Percentiles rank a stretch among this genome's conserved stretches.
Conservation (phyloP, 164 flowering plant species). For the Nymphaea thermarum region DNA sequence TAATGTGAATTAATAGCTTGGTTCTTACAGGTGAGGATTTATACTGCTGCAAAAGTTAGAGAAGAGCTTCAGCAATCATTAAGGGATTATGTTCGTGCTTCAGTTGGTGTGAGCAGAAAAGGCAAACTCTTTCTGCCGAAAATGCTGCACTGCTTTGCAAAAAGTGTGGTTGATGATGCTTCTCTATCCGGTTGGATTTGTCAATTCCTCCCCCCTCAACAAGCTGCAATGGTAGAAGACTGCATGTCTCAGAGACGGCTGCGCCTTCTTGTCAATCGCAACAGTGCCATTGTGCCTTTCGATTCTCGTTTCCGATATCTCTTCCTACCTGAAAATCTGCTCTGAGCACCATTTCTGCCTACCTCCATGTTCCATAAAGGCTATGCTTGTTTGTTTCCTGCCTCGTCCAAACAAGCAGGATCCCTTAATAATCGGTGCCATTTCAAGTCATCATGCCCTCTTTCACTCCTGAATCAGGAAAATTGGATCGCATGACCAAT, state of each 20-base stretch:
- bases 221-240: slow-evolving; percentile 54
- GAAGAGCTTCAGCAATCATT: slow-evolving; percentile 58
- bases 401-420: neutral
- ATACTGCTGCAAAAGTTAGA: slow-evolving; percentile 40
- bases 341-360: neutral
- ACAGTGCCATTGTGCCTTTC: slow-evolving; percentile 53
- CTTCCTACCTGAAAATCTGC: slow-evolving; percentile 29
- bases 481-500: neutral
- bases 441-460: neutral
- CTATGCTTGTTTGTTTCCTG: neutral
- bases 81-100: slow-evolving; percentile 53
- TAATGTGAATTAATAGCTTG: neutral
- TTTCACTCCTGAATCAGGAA: neutral
- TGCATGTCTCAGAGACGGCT: slow-evolving; percentile 48
- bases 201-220: slow-evolving; percentile 45
- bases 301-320: slow-evolving; percentile 70
- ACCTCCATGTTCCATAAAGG: neutral
- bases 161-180: slow-evolving; percentile 38
- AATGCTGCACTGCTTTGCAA: slow-evolving; percentile 57
- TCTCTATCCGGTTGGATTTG: slow-evolving; percentile 55
- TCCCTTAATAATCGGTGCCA: neutral
- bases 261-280: slow-evolving; percentile 43
- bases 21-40: slow-evolving; percentile 56
- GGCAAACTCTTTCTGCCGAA: slow-evolving; percentile 70
- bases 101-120: slow-evolving; percentile 60